These are phyloP conservation scores for Pseudogymnoascus sp. DNA, from an alignment of 2,329 filamentous ascomycete species.

Conservation along the genomic window DNA sequence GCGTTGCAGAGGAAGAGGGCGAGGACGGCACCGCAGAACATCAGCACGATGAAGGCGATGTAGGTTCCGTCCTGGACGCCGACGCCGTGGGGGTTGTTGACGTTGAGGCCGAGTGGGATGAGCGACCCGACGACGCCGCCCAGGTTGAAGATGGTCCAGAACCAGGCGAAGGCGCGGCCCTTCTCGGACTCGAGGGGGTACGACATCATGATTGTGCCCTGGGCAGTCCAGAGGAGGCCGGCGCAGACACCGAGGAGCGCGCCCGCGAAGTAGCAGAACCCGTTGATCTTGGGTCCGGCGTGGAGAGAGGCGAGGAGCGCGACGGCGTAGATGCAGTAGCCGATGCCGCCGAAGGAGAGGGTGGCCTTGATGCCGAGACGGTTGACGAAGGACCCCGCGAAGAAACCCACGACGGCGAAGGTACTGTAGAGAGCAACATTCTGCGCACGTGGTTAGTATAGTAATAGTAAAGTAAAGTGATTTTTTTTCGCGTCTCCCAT, in stretches of 20 bases:
- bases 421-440: constrained; percentile 44
- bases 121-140: constrained; percentile 70
- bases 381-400: constrained; percentile 74
- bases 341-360: constrained; percentile 65
- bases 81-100: constrained; percentile 46
- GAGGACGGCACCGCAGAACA: constrained; percentile 63
- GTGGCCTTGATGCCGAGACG: constrained; percentile 63
- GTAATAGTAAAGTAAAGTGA: too few species aligned
- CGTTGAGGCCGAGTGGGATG: constrained; percentile 70
- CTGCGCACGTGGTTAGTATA: neutral
- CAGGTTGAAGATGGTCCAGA: constrained; percentile 92
- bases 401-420: constrained; percentile 56
- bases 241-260: constrained; percentile 72
- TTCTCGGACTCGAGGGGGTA: constrained; percentile 76
- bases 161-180: constrained; percentile 80
- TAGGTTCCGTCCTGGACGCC: constrained; percentile 72
- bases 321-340: constrained; percentile 69
- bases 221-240: constrained; percentile 71
- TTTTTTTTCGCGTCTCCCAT: neutral
- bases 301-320: constrained; percentile 67
- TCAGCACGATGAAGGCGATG: constrained; percentile 80
- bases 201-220: constrained; percentile 81
- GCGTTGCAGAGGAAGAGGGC: constrained; percentile 67
- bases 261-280: constrained; percentile 69
- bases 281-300: constrained; percentile 43